A percentile compares a stretch with the other conserved stretches of the same genome.
Conservation (phyloP, 257 asterid genomes). For the Salvia hispanica region DNA sequence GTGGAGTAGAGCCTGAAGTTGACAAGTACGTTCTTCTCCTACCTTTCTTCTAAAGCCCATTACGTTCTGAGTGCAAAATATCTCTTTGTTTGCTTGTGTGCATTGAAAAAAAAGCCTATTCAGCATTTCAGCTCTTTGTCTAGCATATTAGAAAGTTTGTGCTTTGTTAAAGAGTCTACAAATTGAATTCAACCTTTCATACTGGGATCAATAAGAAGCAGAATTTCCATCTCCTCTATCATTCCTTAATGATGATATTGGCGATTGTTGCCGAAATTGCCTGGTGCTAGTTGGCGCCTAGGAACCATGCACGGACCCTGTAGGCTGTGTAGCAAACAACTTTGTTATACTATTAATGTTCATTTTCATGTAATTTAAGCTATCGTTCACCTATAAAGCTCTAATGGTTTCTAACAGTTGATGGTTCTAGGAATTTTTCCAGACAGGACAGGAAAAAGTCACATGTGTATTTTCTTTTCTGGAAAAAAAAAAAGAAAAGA, state of each 20-base stretch:
- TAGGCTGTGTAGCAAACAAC: not conserved
- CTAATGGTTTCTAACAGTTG: not conserved
- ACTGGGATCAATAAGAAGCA: conserved; percentile 10
- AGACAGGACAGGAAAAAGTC: not conserved
- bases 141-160: not conserved
- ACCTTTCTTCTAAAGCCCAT: conserved; percentile 8
- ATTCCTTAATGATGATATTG: not conserved
- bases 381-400: conserved; percentile 1
- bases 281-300: not conserved
- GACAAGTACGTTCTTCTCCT: conserved; percentile 61
- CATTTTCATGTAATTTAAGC: not conserved
- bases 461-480: not conserved
- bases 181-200: not conserved
- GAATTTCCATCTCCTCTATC: not conserved
- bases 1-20: conserved; percentile 97
- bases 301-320: not conserved
- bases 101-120: conserved; percentile 6
- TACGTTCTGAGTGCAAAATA: not conserved
- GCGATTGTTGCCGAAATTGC: not conserved
- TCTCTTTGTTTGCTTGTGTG: not conserved
- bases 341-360: not conserved
- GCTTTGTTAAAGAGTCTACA: not conserved
- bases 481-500: not conserved
- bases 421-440: not conserved
- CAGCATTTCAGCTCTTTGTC: conserved; percentile 19